Base-by-base conservation (phyloP, 768 basidiomycete species). In the Neoboletus brunneissimus region DNA sequence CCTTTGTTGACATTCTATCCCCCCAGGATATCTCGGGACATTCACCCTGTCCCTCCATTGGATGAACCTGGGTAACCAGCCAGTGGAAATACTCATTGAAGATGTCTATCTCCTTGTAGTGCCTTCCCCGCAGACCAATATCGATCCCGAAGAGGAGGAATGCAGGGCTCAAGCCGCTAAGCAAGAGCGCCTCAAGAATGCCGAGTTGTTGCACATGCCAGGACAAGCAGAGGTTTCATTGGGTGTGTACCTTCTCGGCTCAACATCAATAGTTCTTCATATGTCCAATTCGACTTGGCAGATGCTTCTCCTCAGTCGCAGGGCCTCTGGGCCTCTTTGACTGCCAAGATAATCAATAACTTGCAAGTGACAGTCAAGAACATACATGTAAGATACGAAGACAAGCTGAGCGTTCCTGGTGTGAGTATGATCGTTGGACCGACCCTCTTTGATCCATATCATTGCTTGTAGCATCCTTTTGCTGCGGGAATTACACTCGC, bases 311-410 rank as follows among this genome's bases (percentile, higher is more conserved):
- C 80, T n/a, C 86, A 91, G 66, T 85, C 88, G n/a, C 89, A 94
- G 74, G 88, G 90, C 9, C 81, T 96, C 57, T 76, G 91, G 65
- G 81, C 89, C 43, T 92, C 93, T 18, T 75, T 98, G 46, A 84
- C 88, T 42, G 81, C 88, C 44, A 97, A 96, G 69, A 82, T 98
- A 55, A 84, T 98, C 61, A 96, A 98, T 74, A 99, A 99, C 67
- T 72, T 98, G 25, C 97, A 99, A 75, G 85, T 98, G 25, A 94
- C 93, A 13, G 85, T 98, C 57, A 92, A 89, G 74, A 96, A 97
- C 64, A 92, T 99, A 43, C 97, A 99, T 70, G 74, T 98, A 45
- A 88, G 97, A 51, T 99, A 98, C 65, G 97, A 99, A 73, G 97
- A 99, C 75, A 88, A 87, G 48, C 71, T 94, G 64, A 97, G 93